Evolutionary conservation across 1,284 basidiomycete genomes (phyloP), one percentile per base, ranked within the genome.

Genomic region (Fistulina hepatica): DNA sequence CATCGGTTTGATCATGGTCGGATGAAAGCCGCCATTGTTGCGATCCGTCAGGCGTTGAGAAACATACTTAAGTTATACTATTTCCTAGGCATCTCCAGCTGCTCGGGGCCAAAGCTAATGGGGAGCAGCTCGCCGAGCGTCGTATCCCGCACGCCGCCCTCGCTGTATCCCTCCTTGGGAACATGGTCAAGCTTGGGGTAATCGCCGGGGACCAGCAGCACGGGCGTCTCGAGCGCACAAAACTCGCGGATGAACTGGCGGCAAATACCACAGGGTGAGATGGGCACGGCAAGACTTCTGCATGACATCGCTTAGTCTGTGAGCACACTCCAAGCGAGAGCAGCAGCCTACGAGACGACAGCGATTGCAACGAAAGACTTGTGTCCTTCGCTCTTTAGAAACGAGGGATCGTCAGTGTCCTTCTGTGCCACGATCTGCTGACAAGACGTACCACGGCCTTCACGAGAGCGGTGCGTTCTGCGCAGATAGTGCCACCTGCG

Each of bases 201-300:
- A 42, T 77, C 71, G 2, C 69, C 70, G 0, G 82, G 77, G 8
- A 91, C 70, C 41, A 95, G 75, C 24, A 84, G 65, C 36, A 95
- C 71, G 0, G 88, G 86, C 64, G 83, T 82, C 25, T 76, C 58
- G 17, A 74, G 69, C 5, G 71, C 55, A 52, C 86, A 89, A 56
- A 95, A 95, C 57, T 97, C 92, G 38, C 88, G 77, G 37, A 95
- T 73, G 38, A 93, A 72, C 56, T 97, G 92, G 6, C 91, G 78
- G 52, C 92, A 97, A 45, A 94, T 77, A 11, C 92, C 92, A 54
- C 92, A 97, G 0, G 89, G 89, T 1, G 85, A 82, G 33, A 81
- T 66, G 0, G 79, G 55, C 1, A 69, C 61, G 1, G 67, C 53
- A 8, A 89, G 73, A 48, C 90, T 81, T 11, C 77, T 80, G 49